Evolutionary conservation across 768 basidiomycete genomes (phyloP), one percentile per base, ranked within the genome.

Genomic region (Phaeotremella fagi): DNA sequence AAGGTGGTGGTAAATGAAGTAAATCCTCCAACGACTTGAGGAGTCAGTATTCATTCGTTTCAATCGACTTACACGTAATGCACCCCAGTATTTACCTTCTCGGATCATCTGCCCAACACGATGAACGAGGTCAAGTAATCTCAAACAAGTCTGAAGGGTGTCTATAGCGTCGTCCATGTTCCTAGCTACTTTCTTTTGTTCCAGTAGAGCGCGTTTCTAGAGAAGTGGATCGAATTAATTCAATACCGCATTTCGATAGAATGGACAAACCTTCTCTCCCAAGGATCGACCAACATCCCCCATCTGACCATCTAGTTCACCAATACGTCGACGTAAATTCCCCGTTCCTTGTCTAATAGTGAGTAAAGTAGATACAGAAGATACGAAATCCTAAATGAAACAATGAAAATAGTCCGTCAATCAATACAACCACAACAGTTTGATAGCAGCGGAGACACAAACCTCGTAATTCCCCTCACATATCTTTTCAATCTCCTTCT

Each of bases 151-250:
- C 75, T 98, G 92, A 12, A 98, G 77, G 6, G 89, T 88, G 71
- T 98, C 95, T 61, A 99, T 91, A 15, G 89, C 89, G 74, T 97
- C 91, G 75, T 99, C 95, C 37, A 99, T 79, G 75, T 98, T 92
- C 9, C 86, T 82, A 3, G 90, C 90, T 0, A 94, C 92, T 76
- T 89, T 88, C 77, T 88, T 89, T 15, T 87, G 85, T 72, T 94
- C 88, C 15, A 98, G 77, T 55, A 98, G 75, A 3, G 85, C 82
- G 49, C 85, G 84, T 78, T 98, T 98, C 82, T 77, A 58, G n/a
- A 22, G n/a, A n/a, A n/a, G n/a, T n/a, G n/a, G n/a, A n/a, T n/a
- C n/a, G n/a, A n/a, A n/a, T n/a, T n/a, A n/a, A n/a, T n/a, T n/a
- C n/a, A n/a, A n/a, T n/a, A n/a, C n/a, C n/a, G n/a, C n/a, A n/a